Percentiles rank a stretch among this genome's conserved stretches.
phyloP scores from a whole-genome alignment of 306 rosid species.

The Prunus kanzakura region DNA sequence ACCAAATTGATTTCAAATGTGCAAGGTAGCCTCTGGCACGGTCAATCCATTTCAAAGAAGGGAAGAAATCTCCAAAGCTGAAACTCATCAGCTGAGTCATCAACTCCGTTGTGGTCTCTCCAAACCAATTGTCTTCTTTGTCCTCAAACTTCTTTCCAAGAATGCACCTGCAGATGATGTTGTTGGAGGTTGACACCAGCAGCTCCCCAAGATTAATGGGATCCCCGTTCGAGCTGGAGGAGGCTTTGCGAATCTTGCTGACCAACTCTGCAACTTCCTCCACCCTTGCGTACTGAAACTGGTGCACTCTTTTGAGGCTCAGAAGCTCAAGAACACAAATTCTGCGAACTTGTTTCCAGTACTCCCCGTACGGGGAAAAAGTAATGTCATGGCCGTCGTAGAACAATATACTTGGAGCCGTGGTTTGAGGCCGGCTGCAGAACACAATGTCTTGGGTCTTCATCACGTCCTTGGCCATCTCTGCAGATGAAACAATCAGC shows the following conservation, averaged over 20 bases:
- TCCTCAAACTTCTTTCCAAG: constrained; percentile 23
- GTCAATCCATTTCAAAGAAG: constrained; percentile 41
- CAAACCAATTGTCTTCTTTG: constrained; percentile 3
- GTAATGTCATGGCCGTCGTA: constrained; percentile 28
- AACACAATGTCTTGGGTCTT: constrained; percentile 24
- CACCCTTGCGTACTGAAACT: constrained; percentile 10
- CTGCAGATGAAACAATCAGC: constrained; percentile 34
- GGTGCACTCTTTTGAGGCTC: constrained; percentile 31
- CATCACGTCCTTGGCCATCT: constrained; percentile 21
- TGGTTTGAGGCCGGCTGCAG: constrained; percentile 16
- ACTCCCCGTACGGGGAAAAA: constrained; percentile 28
- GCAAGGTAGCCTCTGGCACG: constrained; percentile 19
- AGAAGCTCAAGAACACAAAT: constrained; percentile 33
- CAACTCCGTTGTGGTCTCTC: constrained; percentile 6
- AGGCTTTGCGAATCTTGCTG: background rate
- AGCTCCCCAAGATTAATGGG: constrained; percentile 23
- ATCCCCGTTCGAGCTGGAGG: background rate
- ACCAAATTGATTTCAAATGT: constrained; percentile 6
- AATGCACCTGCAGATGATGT: constrained; percentile 24
- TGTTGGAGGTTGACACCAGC: constrained; percentile 19
- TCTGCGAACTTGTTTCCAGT: constrained; percentile 35
- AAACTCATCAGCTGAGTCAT: background rate
- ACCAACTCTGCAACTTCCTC: constrained; percentile 24
- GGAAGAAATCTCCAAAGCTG: constrained; percentile 37
- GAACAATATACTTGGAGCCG: constrained; percentile 2